Evolutionary conservation across 192 early-diverging fungal species (phyloP).

Genomic region (Coemansia sp.): DNA sequence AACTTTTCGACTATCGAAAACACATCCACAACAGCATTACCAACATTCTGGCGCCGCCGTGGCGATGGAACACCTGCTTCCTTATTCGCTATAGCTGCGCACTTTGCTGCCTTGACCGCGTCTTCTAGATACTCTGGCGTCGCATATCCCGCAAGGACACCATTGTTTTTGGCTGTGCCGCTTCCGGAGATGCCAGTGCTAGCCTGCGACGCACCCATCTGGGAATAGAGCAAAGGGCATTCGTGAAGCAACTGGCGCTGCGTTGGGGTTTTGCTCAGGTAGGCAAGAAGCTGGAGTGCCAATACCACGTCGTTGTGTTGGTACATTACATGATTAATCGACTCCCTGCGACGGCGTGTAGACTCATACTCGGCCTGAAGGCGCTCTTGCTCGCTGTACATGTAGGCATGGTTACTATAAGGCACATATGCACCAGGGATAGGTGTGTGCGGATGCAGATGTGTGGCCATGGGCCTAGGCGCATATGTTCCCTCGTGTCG

Average conservation of each 20-base stretch:
- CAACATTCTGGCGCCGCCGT: slow-evolving; percentile 23
- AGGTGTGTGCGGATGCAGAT: background rate
- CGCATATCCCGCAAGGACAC: slow-evolving; percentile 19
- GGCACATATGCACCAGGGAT: slow-evolving; percentile 29
- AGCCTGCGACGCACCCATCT: slow-evolving; percentile 13
- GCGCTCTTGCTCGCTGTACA: slow-evolving; percentile 49
- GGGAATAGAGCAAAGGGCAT: slow-evolving; percentile 43
- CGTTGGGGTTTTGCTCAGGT: slow-evolving; percentile 86
- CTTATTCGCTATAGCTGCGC: slow-evolving; percentile 27
- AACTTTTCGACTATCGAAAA: slow-evolving; percentile 79
- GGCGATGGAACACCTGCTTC: slow-evolving; percentile 30
- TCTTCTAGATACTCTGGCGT: slow-evolving; percentile 28
- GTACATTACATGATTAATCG: slow-evolving; percentile 62
- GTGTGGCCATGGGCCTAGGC: slow-evolving; percentile 3
- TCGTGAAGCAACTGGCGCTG: slow-evolving; percentile 61
- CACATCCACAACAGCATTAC: slow-evolving; percentile 58
- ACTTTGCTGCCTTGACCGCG: slow-evolving; percentile 35
- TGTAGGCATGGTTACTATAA: slow-evolving; percentile 42
- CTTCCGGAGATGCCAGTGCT: slow-evolving; percentile 12
- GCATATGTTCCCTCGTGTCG: slow-evolving; percentile 41
- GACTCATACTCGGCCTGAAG: slow-evolving; percentile 44
- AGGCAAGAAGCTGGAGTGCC: slow-evolving; percentile 82
- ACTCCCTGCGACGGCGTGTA: slow-evolving; percentile 34
- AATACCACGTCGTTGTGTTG: slow-evolving; percentile 81
- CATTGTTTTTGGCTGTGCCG: background rate